Evolutionary conservation across 345 rosid genomes (phyloP).

Genomic region (Rhizophora apiculata): DNA sequence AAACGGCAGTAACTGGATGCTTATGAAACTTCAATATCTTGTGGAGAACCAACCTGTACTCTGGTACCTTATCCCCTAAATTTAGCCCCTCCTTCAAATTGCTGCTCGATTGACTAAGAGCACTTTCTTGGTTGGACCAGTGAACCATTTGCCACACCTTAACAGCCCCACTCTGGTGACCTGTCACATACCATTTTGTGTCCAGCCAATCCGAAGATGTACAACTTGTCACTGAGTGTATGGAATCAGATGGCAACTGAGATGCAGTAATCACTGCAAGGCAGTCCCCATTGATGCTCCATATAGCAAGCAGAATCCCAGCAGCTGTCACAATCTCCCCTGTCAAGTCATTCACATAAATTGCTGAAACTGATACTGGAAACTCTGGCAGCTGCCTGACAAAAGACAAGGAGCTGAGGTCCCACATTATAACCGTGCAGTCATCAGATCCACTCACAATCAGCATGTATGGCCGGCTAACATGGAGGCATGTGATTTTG

Average conservation of each 20-base stretch:
- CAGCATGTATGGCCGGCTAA: slow-evolving; percentile 96
- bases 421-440: slow-evolving; percentile 92
- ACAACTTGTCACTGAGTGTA: slow-evolving; percentile 80
- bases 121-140: slow-evolving; percentile 50
- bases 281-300: slow-evolving; percentile 99
- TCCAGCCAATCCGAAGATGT: slow-evolving; percentile 90
- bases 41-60: slow-evolving; percentile 77
- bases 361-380: slow-evolving; percentile 81
- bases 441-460: slow-evolving; percentile 95
- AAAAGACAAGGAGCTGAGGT: slow-evolving; percentile 81
- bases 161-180: slow-evolving; percentile 98
- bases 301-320: slow-evolving; percentile 89
- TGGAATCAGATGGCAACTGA: slow-evolving; percentile 92
- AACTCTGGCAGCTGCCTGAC: slow-evolving; percentile 88
- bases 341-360: slow-evolving; percentile 83
- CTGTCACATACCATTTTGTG: slow-evolving; percentile 90
- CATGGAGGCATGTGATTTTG: slow-evolving; percentile 81
- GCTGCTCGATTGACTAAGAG: slow-evolving; percentile 42
- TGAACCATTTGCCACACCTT: slow-evolving; percentile 98
- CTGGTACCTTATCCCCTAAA: slow-evolving; percentile 60
- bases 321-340: slow-evolving; percentile 97
- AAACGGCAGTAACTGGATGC: slow-evolving; percentile 83
- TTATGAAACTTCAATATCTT: slow-evolving; percentile 85
- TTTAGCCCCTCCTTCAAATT: slow-evolving; percentile 52
- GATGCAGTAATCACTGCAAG: slow-evolving; percentile 87